Evolutionary conservation across 177 flowering plant genomes (phyloP).

Genomic region (Vitis hybrid): DNA sequence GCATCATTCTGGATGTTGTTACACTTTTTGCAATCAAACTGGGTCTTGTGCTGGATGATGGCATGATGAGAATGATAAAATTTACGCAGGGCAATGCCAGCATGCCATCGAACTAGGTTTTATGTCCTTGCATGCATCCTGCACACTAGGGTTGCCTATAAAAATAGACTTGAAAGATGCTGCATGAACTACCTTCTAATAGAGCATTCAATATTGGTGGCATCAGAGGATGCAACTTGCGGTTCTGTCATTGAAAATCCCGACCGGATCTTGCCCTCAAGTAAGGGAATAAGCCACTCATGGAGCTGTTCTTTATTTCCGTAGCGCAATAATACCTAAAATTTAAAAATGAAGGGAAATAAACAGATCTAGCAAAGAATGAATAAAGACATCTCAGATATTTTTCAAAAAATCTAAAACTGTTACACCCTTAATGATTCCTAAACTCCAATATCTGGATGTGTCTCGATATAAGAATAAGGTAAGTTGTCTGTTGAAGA

Average conservation of each 20-base stretch:
- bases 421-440: neutral
- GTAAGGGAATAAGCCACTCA: slow-evolving; percentile 93
- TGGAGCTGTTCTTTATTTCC: slow-evolving; percentile 79
- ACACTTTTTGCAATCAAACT: neutral
- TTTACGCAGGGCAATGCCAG: too few species aligned
- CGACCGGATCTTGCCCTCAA: slow-evolving; percentile 87
- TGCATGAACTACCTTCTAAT: slow-evolving; percentile 58
- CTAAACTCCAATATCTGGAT: neutral
- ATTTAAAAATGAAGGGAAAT: neutral
- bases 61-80: too few species aligned
- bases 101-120: too few species aligned
- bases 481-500: too few species aligned
- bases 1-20: neutral
- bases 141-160: too few species aligned
- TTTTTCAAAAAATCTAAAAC: neutral
- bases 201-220: slow-evolving; percentile 95
- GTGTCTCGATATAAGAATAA: too few species aligned
- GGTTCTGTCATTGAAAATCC: slow-evolving; percentile 99
- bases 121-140: too few species aligned
- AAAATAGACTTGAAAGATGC: neutral
- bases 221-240: slow-evolving; percentile 97
- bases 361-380: neutral
- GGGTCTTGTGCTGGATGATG: neutral
- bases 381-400: neutral
- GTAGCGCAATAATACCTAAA: slow-evolving; percentile 84